A percentile compares a stretch with the other conserved stretches of the same genome.
Evolutionary conservation across 352 stramenopile genomes (phyloP).

Genomic region (Phytophthora rubi): DNA sequence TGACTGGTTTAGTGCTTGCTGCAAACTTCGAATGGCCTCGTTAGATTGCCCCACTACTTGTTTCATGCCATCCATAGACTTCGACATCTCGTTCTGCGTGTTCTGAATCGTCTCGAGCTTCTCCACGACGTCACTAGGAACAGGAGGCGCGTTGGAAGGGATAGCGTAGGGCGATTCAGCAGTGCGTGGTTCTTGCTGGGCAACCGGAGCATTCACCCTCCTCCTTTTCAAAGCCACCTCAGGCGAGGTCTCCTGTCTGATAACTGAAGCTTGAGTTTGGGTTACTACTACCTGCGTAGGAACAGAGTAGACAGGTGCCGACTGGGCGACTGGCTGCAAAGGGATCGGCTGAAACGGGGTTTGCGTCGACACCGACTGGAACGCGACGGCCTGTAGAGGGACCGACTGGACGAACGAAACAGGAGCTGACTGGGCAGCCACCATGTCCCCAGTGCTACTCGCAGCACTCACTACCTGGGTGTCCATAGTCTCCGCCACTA

Average conservation of each 20-base stretch:
- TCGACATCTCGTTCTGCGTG: constrained; percentile 29
- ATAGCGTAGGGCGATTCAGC: not conserved
- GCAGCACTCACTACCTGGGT: constrained; percentile 4
- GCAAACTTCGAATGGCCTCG: constrained; percentile 28
- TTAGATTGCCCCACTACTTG: constrained; percentile 37
- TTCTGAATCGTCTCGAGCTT: constrained; percentile 30
- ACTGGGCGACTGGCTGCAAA: not conserved
- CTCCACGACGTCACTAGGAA: constrained; percentile 8
- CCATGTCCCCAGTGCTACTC: not conserved
- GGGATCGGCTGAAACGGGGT: not conserved
- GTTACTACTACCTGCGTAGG: not conserved
- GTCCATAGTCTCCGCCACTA: not conserved
- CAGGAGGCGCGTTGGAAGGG: not conserved
- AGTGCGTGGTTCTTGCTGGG: constrained; percentile 3
- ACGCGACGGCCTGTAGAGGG: not conserved
- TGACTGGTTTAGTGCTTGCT: constrained; percentile 32
- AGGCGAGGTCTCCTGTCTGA: not conserved
- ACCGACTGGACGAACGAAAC: not conserved
- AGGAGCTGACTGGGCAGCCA: not conserved
- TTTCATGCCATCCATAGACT: constrained; percentile 34
- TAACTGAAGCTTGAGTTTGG: constrained; percentile 9
- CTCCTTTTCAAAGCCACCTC: constrained; percentile 19
- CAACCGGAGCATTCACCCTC: constrained; percentile 1
- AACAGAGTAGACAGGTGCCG: not conserved
- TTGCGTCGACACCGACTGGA: constrained; percentile 10